These are phyloP conservation scores for Ceratorhiza oryzae-sativae DNA, from an alignment of 1,284 basidiomycete genomes.

Conservation along the genomic window DNA sequence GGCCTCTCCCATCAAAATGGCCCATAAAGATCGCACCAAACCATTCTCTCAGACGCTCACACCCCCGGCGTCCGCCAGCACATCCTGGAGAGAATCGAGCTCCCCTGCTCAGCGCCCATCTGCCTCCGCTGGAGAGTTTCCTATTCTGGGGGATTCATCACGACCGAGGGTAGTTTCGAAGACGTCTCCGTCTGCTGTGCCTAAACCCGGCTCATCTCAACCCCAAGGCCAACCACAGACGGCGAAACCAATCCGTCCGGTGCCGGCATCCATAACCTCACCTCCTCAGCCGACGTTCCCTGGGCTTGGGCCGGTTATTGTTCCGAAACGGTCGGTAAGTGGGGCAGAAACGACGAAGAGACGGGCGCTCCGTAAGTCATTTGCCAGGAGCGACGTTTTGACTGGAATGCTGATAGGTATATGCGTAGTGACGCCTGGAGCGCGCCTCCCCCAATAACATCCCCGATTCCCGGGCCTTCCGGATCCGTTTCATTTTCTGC, in stretches of 20 bases:
- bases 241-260: constrained; percentile 44
- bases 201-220: neutral
- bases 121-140: constrained; percentile 14
- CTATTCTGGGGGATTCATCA: constrained; percentile 10
- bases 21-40: constrained; percentile 37
- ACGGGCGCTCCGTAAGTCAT: constrained; percentile 56
- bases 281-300: constrained; percentile 52
- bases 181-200: constrained; percentile 33
- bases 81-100: constrained; percentile 31
- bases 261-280: constrained; percentile 39
- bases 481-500: constrained; percentile 71
- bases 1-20: constrained; percentile 27
- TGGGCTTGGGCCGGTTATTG: constrained; percentile 47
- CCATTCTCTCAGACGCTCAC: constrained; percentile 27
- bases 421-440: constrained; percentile 63
- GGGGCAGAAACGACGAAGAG: constrained; percentile 46
- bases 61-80: constrained; percentile 26
- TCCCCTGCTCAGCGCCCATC: neutral
- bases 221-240: constrained; percentile 23
- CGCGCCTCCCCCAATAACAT: constrained; percentile 48
- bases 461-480: constrained; percentile 46
- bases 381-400: too few relatives aligned
- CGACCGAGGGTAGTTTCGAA: neutral
- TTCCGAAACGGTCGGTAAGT: constrained; percentile 46
- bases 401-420: too few relatives aligned